Evolutionary conservation across 257 asterid genomes (phyloP).

Genomic region (Solanum tarijense): DNA sequence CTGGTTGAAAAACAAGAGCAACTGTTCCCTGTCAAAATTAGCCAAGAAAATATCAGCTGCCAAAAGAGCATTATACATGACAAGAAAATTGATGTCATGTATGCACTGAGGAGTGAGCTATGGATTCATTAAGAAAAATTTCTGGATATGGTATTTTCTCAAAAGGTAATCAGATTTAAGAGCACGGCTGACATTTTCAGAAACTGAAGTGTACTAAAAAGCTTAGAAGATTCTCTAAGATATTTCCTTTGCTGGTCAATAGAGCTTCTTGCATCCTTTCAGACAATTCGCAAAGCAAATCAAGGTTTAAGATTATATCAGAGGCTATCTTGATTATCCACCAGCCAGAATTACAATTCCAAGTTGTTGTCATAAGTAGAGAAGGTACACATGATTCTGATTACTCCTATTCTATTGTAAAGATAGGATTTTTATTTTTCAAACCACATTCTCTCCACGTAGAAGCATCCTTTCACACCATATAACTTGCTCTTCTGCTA

Average conservation of each 20-base stretch:
- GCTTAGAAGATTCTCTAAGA: neutral
- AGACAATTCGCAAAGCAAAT: neutral
- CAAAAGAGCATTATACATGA: neutral
- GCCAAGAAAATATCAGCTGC: neutral
- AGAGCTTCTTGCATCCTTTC: neutral
- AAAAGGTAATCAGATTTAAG: neutral
- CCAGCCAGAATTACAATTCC: neutral
- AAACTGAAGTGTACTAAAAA: neutral
- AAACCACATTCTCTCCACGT: neutral
- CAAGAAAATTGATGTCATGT: neutral
- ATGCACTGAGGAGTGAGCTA: neutral
- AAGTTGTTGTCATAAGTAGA: neutral
- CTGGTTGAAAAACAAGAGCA: conserved; percentile 90
- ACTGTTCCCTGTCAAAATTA: conserved; percentile 67
- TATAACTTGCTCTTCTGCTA: neutral
- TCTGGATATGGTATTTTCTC: neutral
- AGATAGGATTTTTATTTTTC: neutral
- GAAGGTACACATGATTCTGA: neutral
- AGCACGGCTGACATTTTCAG: neutral
- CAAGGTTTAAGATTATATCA: neutral
- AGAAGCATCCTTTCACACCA: neutral
- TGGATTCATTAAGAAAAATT: neutral
- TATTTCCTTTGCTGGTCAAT: neutral
- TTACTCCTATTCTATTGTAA: neutral
- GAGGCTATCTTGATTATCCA: neutral